Base-by-base conservation (phyloP, 2,329 filamentous ascomycete genomes). In the Ceratocystis albifundus region DNA sequence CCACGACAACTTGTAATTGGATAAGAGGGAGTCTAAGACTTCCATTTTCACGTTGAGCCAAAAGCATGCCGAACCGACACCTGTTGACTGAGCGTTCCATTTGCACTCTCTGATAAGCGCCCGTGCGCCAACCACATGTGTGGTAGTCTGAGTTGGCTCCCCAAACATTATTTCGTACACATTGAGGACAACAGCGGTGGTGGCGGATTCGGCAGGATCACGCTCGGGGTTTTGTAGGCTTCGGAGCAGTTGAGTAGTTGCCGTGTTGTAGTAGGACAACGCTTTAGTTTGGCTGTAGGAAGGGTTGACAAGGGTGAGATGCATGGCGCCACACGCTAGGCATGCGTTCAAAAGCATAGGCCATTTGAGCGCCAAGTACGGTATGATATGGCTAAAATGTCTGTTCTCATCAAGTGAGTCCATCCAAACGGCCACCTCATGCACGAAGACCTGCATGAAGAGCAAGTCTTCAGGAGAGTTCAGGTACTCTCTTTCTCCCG, bases 1-100 rank as follows among this genome's bases (percentile, higher is more conserved):
- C 90, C 91, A 96, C 0, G 89, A 86, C 12, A 90, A 84, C 70
- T 86, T 83, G 88, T 89, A 96, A 73, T 93, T 91, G 75, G 90
- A 90, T 70, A 90, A 87, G 17, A 96, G 79, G 74, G 91, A 96
- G 69, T 85, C 90, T 32, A 96, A 79, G n/a, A 96, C 80, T 74
- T 97, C 93, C 81, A 96, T 88, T 17, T 88, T 88, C 17, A 96
- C 86, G 71, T 95, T 96, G 46, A 96, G 79, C 92, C 93, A 96
- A 76, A 96, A 96, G 74, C 92, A 96, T 0, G 92, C 90, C 0
- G 86, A 84, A 0, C 90, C 92, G 22, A 96, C 84, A 0, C 92
- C 91, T 0, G 81, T 82, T 45, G 88, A 88, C 69, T 80, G 84
- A 0, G 90, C 90, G 71, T 90, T 88, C 93, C 93, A 96, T 3